Percentiles rank a stretch among this genome's conserved stretches.
These are phyloP conservation scores for Groenewaldozyma sp. DNA, from an alignment of 1,139 yeast genomes.

Conservation along the genomic window DNA sequence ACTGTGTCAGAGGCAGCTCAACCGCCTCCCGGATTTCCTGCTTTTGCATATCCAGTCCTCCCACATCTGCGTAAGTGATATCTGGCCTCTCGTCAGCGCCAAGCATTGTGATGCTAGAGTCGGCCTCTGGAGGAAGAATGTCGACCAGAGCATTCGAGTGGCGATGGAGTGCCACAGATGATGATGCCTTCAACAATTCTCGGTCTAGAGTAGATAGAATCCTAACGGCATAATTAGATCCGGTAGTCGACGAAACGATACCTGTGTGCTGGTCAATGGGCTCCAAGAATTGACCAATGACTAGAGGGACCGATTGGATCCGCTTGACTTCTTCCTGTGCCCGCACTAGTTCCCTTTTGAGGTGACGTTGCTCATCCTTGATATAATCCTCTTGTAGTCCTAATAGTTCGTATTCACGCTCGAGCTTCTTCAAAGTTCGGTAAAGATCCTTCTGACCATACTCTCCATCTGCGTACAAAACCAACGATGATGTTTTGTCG, in stretches of 20 bases:
- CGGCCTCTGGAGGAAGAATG: slow-evolving; percentile 97
- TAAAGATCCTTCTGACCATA: slow-evolving; percentile 48
- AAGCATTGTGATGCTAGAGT: slow-evolving; percentile 88
- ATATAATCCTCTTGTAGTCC: slow-evolving; percentile 89
- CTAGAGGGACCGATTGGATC: slow-evolving; percentile 94
- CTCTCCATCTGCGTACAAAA: neutral
- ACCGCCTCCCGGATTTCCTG: slow-evolving; percentile 99
- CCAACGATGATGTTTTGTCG: slow-evolving; percentile 15
- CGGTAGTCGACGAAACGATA: slow-evolving; percentile 94
- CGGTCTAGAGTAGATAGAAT: slow-evolving; percentile 91
- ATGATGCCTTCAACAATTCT: slow-evolving; percentile 86
- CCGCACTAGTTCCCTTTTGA: slow-evolving; percentile 85
- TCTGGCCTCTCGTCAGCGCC: slow-evolving; percentile 87
- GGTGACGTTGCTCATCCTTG: slow-evolving; percentile 94
- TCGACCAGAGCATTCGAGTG: slow-evolving; percentile 97
- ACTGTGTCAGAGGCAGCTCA: slow-evolving; percentile 92
- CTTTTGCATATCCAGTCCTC: slow-evolving; percentile 98
- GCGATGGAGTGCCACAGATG: slow-evolving; percentile 95
- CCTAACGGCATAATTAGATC: slow-evolving; percentile 92
- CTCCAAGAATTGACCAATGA: slow-evolving; percentile 95
- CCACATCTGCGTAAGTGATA: slow-evolving; percentile 86
- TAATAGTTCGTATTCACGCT: slow-evolving; percentile 78
- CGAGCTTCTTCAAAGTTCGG: slow-evolving; percentile 72
- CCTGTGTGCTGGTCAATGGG: slow-evolving; percentile 97
- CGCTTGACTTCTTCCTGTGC: slow-evolving; percentile 98